Evolutionary conservation across 2,329 filamentous ascomycete genomes (phyloP).

Genomic region (Basipetospora chlamydospora): DNA sequence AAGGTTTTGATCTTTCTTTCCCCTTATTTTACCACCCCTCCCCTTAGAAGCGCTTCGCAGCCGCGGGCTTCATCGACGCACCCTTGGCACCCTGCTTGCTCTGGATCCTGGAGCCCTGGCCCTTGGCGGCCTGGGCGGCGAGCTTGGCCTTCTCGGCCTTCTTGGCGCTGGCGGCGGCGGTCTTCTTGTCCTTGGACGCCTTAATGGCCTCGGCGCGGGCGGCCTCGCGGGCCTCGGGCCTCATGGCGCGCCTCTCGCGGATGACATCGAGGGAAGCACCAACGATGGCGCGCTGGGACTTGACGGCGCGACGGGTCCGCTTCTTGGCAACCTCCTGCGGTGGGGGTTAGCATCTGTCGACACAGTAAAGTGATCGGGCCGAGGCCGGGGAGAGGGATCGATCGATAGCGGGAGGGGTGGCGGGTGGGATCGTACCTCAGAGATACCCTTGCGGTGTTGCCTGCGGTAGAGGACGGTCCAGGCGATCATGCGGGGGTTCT

Average conservation of each 20-base stretch:
- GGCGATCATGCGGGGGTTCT: conserved; percentile 98
- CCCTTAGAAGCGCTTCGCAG: conserved; percentile 63
- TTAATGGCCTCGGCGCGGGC: conserved; percentile 84
- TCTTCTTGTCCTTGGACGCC: conserved; percentile 98
- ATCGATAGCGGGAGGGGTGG: conserved; percentile 2
- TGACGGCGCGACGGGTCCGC: conserved; percentile 94
- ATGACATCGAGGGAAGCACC: conserved; percentile 99
- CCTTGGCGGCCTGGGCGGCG: conserved; percentile 60
- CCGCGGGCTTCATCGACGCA: conserved; percentile 68
- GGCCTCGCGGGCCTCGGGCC: conserved; percentile 88
- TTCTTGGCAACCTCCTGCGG: conserved; percentile 98
- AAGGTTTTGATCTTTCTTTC: conserved; percentile 8
- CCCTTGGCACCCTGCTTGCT: conserved; percentile 98
- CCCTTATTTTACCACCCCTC: conserved; percentile 7
- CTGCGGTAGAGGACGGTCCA: conserved; percentile 98
- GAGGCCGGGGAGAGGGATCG: neutral
- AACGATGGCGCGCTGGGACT: conserved; percentile 97
- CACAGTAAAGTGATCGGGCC: neutral
- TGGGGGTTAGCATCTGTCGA: conserved; percentile 22
- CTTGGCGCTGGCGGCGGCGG: conserved; percentile 74
- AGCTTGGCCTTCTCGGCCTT: conserved; percentile 99
- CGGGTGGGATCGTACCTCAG: conserved; percentile 63
- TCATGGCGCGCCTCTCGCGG: conserved; percentile 93
- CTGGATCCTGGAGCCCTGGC: conserved; percentile 64
- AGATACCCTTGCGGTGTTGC: conserved; percentile 99